Evolutionary conservation across 495 filamentous ascomycete genomes (phyloP), one percentile per base, ranked within the genome.

Genomic region (Trichoderma virens): DNA sequence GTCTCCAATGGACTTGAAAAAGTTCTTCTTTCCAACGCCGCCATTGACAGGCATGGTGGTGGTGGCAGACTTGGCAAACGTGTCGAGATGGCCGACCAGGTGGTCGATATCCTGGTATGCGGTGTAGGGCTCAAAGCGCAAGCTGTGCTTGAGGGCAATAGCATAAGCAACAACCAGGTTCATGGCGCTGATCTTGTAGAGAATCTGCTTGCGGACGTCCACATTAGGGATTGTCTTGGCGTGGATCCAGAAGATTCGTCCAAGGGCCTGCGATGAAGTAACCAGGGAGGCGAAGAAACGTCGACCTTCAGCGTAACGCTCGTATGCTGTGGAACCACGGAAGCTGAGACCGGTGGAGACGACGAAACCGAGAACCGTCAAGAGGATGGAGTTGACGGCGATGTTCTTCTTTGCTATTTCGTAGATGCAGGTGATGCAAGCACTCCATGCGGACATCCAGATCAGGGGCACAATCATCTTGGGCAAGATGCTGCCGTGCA

Each of bases 281-380:
- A 86, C 85, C 28, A 96, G 77, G 62, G 87, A 83, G 11, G 88
- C 80, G 90, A 91, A 96, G 72, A 86, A 89, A 65, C 87, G 86
- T 31, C 90, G 81, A 23, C 88, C 89, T 64, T 96, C 88, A 43
- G 79, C 80, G 73, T 88, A 90, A 70, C 90, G 86, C 73, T 95
- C 91, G 70, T 96, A 96, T 6, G 91, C 91, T 18, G 90, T 92
- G 0, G 89, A 89, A 67, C 85, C 90, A 60, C 91, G 87, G 78
- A 96, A 94, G 27, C 88, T 91, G 66, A 96, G 78, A 0, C 89
- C 83, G 70, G 95, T 74, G 80, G 88, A 89, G 68, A 96, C 90
- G 66, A 95, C 90, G 79, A 96, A 94, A 87, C 91, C 91, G 31
- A 90, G 84, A 13, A 95, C 87, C 16, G 90, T 95, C 38, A 96